Base-by-base conservation (phyloP, 1,139 yeast species). In the Diutina neorugosa region DNA sequence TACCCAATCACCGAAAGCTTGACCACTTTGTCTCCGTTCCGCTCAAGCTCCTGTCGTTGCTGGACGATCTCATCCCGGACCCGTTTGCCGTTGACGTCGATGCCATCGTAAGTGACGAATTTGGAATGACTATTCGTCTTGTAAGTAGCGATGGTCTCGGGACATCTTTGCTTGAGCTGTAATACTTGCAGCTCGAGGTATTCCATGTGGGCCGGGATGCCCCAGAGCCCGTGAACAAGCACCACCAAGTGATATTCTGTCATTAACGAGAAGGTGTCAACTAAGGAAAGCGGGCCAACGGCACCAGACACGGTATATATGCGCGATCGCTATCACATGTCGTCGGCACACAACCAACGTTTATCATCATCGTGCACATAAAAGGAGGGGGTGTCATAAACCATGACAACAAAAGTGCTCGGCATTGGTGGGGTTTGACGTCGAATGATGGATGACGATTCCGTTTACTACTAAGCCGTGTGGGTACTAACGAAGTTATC, bases 51-150 rank as follows among this genome's bases (percentile, higher is more conserved):
- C 2, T 64, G 62, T 3, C 84, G 73, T 59, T 79, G 78, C 1
- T 61, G 64, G 31, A 73, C 63, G 51, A 88, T 81, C 65, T 88
- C 96, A 55, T 77, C 78, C 1, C 86, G 81, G 4, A 86, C 85
- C 43, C 96, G 70, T 54, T 81, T 73, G 1, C 96, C 96, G 63
- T 93, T 87, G 44, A 88, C 81, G 60, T 87, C 96, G 40, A 88
- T 81, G 1, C 96, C 96, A 62, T 88, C 96, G 61, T 87, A 84
- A 1, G 96, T 88, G 60, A 79, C 76, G 63, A 81, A 86, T 5
- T 80, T 80, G 19, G 82, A 77, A 62, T 85, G 88, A 12, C 84
- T 74, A 20, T 77, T 77, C 0, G 93, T 77, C 50, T 80, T 73
- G 61, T 83, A 79, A 11, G 83, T 76, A 0, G 76, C 65, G 2